These are phyloP conservation scores for Penicillium sp. DNA, from an alignment of 2,329 filamentous ascomycete species.

Conservation along the genomic window DNA sequence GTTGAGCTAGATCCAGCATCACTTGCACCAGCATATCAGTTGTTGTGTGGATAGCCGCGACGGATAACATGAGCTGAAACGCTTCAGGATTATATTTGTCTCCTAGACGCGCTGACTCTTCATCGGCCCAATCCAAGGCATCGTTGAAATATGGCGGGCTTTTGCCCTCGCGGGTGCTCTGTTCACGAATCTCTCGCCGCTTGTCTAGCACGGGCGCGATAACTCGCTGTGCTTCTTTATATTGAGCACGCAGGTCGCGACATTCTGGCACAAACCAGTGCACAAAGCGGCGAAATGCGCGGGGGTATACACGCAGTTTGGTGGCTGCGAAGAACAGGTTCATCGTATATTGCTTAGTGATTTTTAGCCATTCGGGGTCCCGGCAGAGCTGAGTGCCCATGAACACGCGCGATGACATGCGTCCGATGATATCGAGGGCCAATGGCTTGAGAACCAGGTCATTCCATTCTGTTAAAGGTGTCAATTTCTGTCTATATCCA, in stretches of 20 bases:
- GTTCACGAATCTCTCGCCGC: not conserved
- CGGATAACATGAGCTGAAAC: constrained; percentile 24
- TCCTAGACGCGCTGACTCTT: constrained; percentile 25
- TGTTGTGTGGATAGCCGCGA: constrained; percentile 29
- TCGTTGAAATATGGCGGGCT: constrained; percentile 17
- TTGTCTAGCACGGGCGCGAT: constrained; percentile 5
- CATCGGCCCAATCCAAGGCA: constrained; percentile 32
- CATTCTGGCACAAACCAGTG: constrained; percentile 1
- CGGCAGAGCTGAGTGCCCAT: constrained; percentile 8
- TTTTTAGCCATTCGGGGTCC: constrained; percentile 2
- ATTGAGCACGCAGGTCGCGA: not conserved
- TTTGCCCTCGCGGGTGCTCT: not conserved
- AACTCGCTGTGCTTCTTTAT: not conserved
- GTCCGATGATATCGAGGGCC: not conserved
- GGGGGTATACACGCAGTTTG: constrained; percentile 1
- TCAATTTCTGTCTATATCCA: no score
- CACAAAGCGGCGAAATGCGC: not conserved
- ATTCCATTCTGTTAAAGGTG: constrained; percentile 14
- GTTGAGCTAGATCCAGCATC: constrained; percentile 22
- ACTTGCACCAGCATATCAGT: constrained; percentile 29
- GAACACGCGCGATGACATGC: constrained; percentile 8
- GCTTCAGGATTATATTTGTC: constrained; percentile 23
- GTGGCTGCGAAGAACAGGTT: not conserved
- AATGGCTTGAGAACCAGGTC: not conserved
- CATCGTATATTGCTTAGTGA: constrained; percentile 7